These are phyloP conservation scores for Puccinia horiana DNA, from an alignment of 1,284 basidiomycete species.

Conservation along the genomic window DNA sequence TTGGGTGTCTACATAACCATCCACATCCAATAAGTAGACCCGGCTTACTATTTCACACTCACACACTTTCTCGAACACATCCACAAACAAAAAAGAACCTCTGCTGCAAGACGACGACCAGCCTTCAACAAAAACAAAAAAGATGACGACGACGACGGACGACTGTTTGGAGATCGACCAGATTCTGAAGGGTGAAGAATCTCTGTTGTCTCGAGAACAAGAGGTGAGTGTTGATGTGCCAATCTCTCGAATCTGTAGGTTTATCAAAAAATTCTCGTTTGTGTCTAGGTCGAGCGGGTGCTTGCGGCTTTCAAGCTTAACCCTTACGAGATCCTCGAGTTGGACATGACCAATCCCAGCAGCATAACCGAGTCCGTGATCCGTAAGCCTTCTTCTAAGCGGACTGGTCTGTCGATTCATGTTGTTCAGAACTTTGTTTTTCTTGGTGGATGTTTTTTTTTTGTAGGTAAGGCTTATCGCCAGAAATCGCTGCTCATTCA, in stretches of 20 bases:
- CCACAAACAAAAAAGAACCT: too few relatives aligned
- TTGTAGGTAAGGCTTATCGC: constrained; percentile 35
- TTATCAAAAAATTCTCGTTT: background rate
- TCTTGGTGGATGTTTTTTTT: background rate
- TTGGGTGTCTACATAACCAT: too few relatives aligned
- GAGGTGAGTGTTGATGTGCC: background rate
- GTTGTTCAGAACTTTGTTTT: background rate
- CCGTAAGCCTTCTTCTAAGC: constrained; percentile 27
- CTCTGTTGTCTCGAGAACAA: constrained; percentile 33
- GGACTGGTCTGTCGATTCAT: too few relatives aligned
- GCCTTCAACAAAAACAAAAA: too few relatives aligned
- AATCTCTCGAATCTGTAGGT: background rate
- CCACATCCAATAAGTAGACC: too few relatives aligned
- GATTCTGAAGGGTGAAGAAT: constrained; percentile 46
- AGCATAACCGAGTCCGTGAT: constrained; percentile 26
- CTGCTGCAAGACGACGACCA: too few relatives aligned
- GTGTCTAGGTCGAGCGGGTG: constrained; percentile 33
- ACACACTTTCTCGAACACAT: too few relatives aligned
- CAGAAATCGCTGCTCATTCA: constrained; percentile 44
- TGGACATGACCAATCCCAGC: constrained; percentile 30
- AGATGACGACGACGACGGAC: background rate
- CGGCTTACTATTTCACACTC: too few relatives aligned
- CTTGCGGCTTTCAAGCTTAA: constrained; percentile 43
- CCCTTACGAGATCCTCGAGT: constrained; percentile 36
- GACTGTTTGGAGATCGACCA: constrained; percentile 24